Evolutionary conservation across 371 early-diverging fungal genomes (phyloP), one percentile per base, ranked within the genome.

Genomic region (Mucor ambiguus): DNA sequence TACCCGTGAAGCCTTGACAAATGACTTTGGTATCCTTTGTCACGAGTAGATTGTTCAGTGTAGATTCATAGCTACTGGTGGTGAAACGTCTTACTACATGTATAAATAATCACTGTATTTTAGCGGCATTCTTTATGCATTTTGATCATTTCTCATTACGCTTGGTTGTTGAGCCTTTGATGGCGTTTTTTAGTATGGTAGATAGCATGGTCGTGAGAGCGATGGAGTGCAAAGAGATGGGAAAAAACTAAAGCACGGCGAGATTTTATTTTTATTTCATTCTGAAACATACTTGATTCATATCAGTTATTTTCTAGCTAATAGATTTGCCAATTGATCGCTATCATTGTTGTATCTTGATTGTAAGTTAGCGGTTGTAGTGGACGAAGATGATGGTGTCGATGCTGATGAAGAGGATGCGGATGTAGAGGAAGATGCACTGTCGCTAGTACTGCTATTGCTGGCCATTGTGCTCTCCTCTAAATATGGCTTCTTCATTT

Each of bases 401-500:
- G 52, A 24, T 14, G 52, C 24, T 6, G 52, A 28, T 24, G 52
- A 52, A 2, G 52, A 52, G 18, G 41, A 41, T 4, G 52, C 37
- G 11, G 49, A 2, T 49, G 49, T 11, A 12, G 37, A 41, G 0
- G 52, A 52, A 10, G 52, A 52, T 3, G 52, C 24, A 12, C 14
- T 16, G 9, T 26, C 16, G 24, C 16, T 41, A 1, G 41, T 4
- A 14, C 28, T 26, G 12, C 28, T 26, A 52, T 22, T 52, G 52
- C 14, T 28, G 26, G 26, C 28, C 52, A 52, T 26, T 52, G 52
- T 14, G 26, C 28, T 52, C 6, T 49, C 49, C 11, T 52, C 24
- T 28, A 52, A 26, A 52, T 52, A 52, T 12, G 52, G 22, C 52
- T 52, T 52, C 24, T 52, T 52, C 26, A 52, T 52, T 28, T 52